These are phyloP conservation scores for Russula sp. DNA, from an alignment of 768 basidiomycete genomes.

Conservation along the genomic window DNA sequence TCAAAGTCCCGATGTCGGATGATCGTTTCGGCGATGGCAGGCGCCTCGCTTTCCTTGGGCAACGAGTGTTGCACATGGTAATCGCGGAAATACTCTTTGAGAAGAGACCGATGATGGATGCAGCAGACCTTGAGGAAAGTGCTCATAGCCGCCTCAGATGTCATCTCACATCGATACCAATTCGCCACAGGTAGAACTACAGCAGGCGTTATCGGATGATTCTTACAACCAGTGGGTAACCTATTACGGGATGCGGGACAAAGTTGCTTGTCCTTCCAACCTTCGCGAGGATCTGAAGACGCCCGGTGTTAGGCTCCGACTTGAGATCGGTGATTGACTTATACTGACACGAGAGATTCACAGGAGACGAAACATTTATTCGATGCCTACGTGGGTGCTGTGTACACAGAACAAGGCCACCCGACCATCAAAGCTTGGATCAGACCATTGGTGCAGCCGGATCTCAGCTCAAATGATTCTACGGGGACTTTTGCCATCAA, in stretches of 20 bases:
- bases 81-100: slow-evolving; percentile 43
- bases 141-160: not conserved
- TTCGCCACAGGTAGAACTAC: not conserved
- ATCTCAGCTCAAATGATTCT: not conserved
- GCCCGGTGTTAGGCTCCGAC: not conserved
- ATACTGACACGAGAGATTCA: not conserved
- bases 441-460: slow-evolving; percentile 13
- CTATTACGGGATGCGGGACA: slow-evolving; percentile 13
- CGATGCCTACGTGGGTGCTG: slow-evolving; percentile 16
- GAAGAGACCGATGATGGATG: slow-evolving; percentile 43
- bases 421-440: slow-evolving; percentile 8
- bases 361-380: slow-evolving; percentile 18
- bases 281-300: slow-evolving; percentile 2
- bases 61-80: slow-evolving; percentile 38
- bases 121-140: slow-evolving; percentile 46
- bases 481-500: not conserved
- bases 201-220: not conserved
- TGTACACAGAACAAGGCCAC: slow-evolving; percentile 8
- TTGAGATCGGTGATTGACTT: not conserved
- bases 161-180: not conserved
- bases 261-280: slow-evolving; percentile 8
- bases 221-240: slow-evolving; percentile 18
- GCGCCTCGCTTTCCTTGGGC: slow-evolving; percentile 46
- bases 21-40: slow-evolving; percentile 49
- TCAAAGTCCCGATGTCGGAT: slow-evolving; percentile 33